A percentile compares a stretch with the other conserved stretches of the same genome.
Evolutionary conservation across 495 filamentous ascomycete species (phyloP).

Genomic region (Bryoglossum gracile): DNA sequence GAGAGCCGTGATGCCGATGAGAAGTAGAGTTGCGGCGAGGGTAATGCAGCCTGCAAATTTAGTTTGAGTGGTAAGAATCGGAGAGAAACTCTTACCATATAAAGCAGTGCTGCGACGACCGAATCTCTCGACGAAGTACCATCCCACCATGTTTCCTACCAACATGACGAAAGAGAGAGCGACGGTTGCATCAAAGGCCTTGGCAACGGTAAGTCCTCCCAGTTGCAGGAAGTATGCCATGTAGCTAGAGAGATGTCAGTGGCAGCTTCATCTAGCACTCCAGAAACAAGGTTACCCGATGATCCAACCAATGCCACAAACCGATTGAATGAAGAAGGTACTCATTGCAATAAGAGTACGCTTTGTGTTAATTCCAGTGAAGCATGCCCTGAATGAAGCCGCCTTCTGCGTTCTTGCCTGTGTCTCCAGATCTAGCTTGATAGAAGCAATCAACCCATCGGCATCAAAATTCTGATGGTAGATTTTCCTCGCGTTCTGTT

Average conservation of each 20-base stretch:
- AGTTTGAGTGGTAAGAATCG: not conserved
- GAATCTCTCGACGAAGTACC: conserved; percentile 13
- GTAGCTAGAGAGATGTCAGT: conserved; percentile 6
- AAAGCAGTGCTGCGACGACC: conserved; percentile 13
- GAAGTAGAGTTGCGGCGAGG: conserved; percentile 6
- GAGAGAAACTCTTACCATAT: not conserved
- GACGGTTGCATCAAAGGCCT: conserved; percentile 7
- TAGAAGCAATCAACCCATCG: conserved; percentile 10
- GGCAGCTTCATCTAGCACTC: too few species aligned
- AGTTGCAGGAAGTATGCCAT: conserved; percentile 16
- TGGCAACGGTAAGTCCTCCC: not conserved
- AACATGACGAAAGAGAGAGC: conserved; percentile 11
- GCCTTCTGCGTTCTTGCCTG: not conserved
- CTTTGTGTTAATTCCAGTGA: conserved; percentile 5
- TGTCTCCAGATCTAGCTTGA: conserved; percentile 1
- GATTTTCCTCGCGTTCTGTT: conserved; percentile 4
- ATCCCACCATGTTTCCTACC: conserved; percentile 12
- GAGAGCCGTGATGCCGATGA: conserved; percentile 11
- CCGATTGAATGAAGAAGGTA: conserved; percentile 15
- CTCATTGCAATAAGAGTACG: conserved; percentile 12
- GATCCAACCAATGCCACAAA: conserved; percentile 15
- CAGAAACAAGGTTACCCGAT: conserved; percentile 1
- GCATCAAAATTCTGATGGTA: conserved; percentile 4
- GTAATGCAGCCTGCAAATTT: conserved; percentile 1
- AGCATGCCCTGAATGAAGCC: conserved; percentile 5